Percentiles rank a stretch among this genome's conserved stretches.
These are phyloP conservation scores for Claviceps citrina DNA, from an alignment of 2,329 filamentous ascomycete species.

Conservation along the genomic window DNA sequence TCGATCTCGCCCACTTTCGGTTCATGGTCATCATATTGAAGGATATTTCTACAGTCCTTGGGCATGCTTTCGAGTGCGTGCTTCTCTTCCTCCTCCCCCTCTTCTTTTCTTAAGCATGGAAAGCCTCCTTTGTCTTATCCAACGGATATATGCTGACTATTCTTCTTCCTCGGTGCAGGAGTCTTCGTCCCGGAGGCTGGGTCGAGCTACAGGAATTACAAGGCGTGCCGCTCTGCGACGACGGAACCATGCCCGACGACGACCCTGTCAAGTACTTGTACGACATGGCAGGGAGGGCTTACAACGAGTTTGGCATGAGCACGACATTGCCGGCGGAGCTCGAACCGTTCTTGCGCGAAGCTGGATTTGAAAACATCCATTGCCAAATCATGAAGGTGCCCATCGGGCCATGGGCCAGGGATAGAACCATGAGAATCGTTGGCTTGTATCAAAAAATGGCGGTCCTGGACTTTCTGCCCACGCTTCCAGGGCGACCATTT, in stretches of 20 bases:
- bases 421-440: constrained; percentile 19
- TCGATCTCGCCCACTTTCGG: constrained; percentile 19
- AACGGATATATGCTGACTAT: not conserved
- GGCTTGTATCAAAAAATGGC: constrained; percentile 24
- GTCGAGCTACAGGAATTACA: constrained; percentile 27
- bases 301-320: constrained; percentile 9
- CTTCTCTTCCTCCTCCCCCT: too few species aligned
- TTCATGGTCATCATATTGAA: constrained; percentile 10
- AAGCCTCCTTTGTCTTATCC: not conserved
- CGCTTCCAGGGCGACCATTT: constrained; percentile 21
- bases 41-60: constrained; percentile 8
- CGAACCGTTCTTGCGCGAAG: constrained; percentile 7
- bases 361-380: constrained; percentile 12
- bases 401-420: constrained; percentile 21
- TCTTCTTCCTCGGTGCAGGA: not conserved
- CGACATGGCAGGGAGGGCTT: constrained; percentile 6
- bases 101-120: not conserved
- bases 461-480: constrained; percentile 21
- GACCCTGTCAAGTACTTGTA: constrained; percentile 7
- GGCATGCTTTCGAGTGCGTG: constrained; percentile 11
- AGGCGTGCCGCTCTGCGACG: constrained; percentile 19
- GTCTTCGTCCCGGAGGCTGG: constrained; percentile 27
- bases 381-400: constrained; percentile 24
- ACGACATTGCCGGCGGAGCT: constrained; percentile 8
- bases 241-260: constrained; percentile 15